Conservation (phyloP, 805 yeast genomes). For the Naumovozyma dairenensis region DNA sequence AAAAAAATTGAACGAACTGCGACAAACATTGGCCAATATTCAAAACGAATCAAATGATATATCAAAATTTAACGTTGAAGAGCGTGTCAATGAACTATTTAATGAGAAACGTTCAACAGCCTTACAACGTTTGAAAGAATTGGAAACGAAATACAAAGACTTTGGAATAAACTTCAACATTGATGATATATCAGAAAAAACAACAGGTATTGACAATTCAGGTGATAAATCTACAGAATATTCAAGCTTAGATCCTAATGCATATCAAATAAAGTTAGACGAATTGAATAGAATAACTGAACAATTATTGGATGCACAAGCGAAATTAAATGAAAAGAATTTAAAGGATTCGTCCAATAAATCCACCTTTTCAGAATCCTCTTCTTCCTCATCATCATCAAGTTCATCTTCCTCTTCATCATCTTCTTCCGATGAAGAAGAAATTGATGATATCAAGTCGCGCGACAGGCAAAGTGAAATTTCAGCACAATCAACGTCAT, state of each 20-base stretch:
- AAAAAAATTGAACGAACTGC: constrained; percentile 43
- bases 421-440: not conserved
- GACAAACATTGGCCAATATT: constrained; percentile 48
- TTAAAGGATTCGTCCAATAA: not conserved
- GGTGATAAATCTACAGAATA: constrained; percentile 2
- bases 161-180: constrained; percentile 45
- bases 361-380: not conserved
- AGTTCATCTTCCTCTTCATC: constrained; percentile 4
- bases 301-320: constrained; percentile 13
- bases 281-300: constrained; percentile 20
- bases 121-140: constrained; percentile 57
- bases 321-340: constrained; percentile 4
- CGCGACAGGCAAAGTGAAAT: constrained; percentile 5
- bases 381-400: constrained; percentile 5
- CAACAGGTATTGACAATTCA: not conserved
- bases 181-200: constrained; percentile 9
- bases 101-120: constrained; percentile 55
- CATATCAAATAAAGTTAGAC: constrained; percentile 13
- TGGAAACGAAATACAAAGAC: constrained; percentile 58
- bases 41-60: constrained; percentile 72
- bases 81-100: constrained; percentile 45
- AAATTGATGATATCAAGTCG: constrained; percentile 6
- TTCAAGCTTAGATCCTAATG: constrained; percentile 22
- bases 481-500: constrained; percentile 6
- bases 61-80: constrained; percentile 49